A percentile compares a stretch with the other conserved stretches of the same genome.
phyloP scores from a whole-genome alignment of 495 filamentous ascomycete species.

The Xylaria bambusicola region DNA sequence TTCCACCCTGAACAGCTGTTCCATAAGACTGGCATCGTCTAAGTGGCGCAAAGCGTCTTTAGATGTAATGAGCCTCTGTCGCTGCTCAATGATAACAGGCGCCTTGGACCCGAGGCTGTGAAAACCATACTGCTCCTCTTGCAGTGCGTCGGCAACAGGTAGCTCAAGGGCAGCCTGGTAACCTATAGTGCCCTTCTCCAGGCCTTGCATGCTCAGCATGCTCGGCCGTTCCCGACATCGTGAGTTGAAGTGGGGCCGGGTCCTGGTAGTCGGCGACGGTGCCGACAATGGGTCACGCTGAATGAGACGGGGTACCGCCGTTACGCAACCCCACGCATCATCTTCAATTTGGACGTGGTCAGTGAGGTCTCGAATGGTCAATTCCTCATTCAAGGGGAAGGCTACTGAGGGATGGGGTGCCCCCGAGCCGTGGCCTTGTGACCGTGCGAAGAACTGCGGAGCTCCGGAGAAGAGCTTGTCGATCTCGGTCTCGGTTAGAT shows the following conservation, averaged over 20 bases:
- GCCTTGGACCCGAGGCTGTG: conserved; percentile 45
- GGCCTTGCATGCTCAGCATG: conserved; percentile 74
- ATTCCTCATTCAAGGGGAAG: conserved; percentile 69
- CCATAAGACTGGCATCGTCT: conserved; percentile 53
- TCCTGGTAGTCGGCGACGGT: conserved; percentile 38
- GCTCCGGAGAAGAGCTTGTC: conserved; percentile 76
- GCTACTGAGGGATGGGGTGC: conserved; percentile 65
- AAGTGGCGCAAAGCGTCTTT: conserved; percentile 54
- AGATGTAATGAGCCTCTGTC: conserved; percentile 50
- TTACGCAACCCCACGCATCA: conserved; percentile 55
- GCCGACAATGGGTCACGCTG: conserved; percentile 42
- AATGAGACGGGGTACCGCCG: conserved; percentile 54
- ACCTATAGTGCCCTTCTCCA: conserved; percentile 74
- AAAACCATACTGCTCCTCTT: conserved; percentile 54
- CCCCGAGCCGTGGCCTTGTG: conserved; percentile 53
- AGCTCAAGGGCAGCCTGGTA: conserved; percentile 73
- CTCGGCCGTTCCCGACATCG: conserved; percentile 63
- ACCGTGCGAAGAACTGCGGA: conserved; percentile 68
- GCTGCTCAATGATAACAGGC: conserved; percentile 46
- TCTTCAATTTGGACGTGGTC: conserved; percentile 62
- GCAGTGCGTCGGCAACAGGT: conserved; percentile 62
- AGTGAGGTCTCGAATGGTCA: conserved; percentile 61
- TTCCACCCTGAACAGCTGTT: conserved; percentile 52
- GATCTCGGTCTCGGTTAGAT: conserved; percentile 62
- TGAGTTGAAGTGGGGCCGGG: conserved; percentile 59